phyloP scores from a whole-genome alignment of 1,284 basidiomycete genomes.

The Sphagnurus paluster region DNA sequence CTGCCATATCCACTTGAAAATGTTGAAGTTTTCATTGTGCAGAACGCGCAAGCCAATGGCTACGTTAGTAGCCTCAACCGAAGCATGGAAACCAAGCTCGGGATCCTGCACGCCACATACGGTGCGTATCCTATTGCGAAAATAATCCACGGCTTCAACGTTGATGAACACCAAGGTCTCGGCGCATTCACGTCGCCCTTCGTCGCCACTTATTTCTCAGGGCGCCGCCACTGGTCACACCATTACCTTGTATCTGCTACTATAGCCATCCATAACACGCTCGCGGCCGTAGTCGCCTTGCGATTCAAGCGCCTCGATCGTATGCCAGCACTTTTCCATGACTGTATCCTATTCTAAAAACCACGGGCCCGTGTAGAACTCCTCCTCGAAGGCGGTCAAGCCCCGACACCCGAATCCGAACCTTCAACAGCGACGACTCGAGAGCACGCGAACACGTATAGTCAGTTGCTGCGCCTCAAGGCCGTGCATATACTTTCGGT shows the following conservation, averaged over 20 bases:
- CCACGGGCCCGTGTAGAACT: constrained; percentile 29
- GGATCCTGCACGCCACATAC: constrained; percentile 43
- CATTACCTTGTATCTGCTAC: constrained; percentile 64
- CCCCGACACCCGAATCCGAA: constrained; percentile 26
- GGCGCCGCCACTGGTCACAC: constrained; percentile 52
- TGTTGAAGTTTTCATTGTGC: background rate
- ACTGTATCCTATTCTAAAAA: background rate
- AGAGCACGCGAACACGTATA: constrained; percentile 50
- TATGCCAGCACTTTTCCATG: constrained; percentile 21
- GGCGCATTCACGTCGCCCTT: constrained; percentile 71
- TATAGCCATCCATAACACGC: constrained; percentile 47
- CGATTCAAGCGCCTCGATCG: constrained; percentile 49
- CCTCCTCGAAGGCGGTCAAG: constrained; percentile 39
- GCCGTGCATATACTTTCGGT: constrained; percentile 58
- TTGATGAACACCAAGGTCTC: constrained; percentile 37
- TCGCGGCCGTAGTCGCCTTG: constrained; percentile 49
- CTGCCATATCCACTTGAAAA: background rate
- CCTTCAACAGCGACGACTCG: constrained; percentile 27
- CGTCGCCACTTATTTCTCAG: constrained; percentile 67
- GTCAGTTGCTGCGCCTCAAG: constrained; percentile 50
- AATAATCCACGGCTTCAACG: background rate
- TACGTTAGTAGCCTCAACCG: constrained; percentile 40
- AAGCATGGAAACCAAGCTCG: constrained; percentile 38
- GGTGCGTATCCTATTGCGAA: constrained; percentile 20
- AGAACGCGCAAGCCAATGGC: constrained; percentile 49